Evolutionary conservation across 179 eudicot genomes (phyloP).

Genomic region (Corrigiola litoralis): DNA sequence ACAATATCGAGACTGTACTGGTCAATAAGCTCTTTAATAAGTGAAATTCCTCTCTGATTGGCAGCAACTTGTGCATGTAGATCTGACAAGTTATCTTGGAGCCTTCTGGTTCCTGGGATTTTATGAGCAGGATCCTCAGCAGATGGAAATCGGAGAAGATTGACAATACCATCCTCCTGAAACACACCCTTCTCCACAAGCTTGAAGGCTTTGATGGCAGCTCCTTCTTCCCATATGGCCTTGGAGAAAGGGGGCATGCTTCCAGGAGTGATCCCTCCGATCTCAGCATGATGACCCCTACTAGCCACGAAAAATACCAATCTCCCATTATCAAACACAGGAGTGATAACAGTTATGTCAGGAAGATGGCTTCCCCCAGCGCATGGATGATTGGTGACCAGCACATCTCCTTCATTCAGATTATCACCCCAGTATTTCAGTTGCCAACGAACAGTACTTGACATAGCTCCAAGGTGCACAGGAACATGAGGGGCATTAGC

Average conservation of each 20-base stretch:
- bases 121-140: constrained; percentile 50
- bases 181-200: constrained; percentile 89
- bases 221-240: constrained; percentile 96
- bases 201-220: constrained; percentile 96
- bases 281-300: constrained; percentile 98
- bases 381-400: constrained; percentile 93
- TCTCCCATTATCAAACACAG: constrained; percentile 68
- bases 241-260: constrained; percentile 99
- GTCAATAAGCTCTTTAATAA: constrained; percentile 91
- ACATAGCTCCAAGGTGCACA: constrained; percentile 98
- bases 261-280: constrained; percentile 98
- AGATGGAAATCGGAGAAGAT: constrained; percentile 61
- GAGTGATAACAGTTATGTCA: constrained; percentile 90
- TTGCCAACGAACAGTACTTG: constrained; percentile 90
- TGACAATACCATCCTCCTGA: constrained; percentile 84
- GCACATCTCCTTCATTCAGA: constrained; percentile 83
- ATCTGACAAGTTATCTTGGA: constrained; percentile 91
- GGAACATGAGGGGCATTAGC: constrained; percentile 99
- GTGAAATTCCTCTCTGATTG: constrained; percentile 93
- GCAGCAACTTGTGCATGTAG: constrained; percentile 98
- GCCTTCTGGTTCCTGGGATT: constrained; percentile 86
- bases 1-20: constrained; percentile 81
- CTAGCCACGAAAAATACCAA: constrained; percentile 95
- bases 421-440: constrained; percentile 76
- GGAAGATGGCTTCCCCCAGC: constrained; percentile 99